phyloP scores from a whole-genome alignment of 495 filamentous ascomycete species.

The Lophiotrema nucula region DNA sequence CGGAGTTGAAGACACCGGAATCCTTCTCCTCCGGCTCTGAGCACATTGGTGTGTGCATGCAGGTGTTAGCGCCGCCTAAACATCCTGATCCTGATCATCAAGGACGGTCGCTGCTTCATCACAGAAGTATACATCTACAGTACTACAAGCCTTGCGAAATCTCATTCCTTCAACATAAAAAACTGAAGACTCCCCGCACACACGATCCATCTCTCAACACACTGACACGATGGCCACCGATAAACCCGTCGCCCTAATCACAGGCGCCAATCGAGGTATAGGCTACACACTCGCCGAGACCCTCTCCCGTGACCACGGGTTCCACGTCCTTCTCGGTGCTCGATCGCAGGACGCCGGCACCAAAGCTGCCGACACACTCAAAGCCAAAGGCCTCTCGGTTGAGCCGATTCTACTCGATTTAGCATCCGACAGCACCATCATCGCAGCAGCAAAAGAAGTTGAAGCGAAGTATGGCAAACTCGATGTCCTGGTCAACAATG shows the following conservation, averaged over 20 bases:
- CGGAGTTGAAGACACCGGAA: too few species aligned
- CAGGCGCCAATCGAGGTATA: constrained; percentile 4
- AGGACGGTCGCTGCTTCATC: too few species aligned
- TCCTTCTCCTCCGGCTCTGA: too few species aligned
- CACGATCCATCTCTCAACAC: too few species aligned
- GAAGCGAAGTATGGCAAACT: constrained; percentile 2
- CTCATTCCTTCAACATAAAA: too few species aligned
- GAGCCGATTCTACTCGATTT: constrained; percentile 1
- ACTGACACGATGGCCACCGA: not conserved
- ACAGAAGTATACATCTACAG: too few species aligned
- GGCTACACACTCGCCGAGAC: not conserved
- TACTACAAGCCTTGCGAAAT: too few species aligned
- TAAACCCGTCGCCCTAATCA: constrained; percentile 4
- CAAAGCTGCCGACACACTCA: not conserved
- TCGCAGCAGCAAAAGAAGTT: constrained; percentile 2
- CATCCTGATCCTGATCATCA: too few species aligned
- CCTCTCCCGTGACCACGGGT: not conserved
- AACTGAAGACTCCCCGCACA: too few species aligned
- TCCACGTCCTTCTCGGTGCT: constrained; percentile 11
- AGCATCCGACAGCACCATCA: not conserved
- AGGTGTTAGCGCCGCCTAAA: too few species aligned
- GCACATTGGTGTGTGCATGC: too few species aligned
- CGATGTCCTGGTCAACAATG: constrained; percentile 15
- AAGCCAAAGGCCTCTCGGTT: constrained; percentile 6
- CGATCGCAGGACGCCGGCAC: not conserved